These are phyloP conservation scores for Sequoia sempervirens DNA, from an alignment of 75 land plant species.

Conservation along the genomic window DNA sequence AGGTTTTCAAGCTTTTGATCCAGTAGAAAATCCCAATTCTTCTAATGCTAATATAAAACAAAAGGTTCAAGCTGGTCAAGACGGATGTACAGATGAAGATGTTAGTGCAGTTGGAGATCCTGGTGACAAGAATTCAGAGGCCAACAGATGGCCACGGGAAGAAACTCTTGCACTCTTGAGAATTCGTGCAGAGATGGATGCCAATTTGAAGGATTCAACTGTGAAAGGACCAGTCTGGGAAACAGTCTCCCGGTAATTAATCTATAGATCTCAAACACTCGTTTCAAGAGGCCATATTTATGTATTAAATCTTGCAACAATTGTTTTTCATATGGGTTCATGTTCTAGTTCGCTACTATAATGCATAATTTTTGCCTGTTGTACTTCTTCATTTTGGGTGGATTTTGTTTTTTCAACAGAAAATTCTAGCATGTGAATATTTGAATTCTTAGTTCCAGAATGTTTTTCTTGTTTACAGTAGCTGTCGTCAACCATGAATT, in stretches of 20 bases:
- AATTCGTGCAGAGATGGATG: slow-evolving; percentile 22
- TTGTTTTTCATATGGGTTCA: neutral
- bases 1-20: slow-evolving; percentile 8
- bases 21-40: slow-evolving; percentile 3
- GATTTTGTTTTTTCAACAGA: neutral
- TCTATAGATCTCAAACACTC: neutral
- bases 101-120: neutral
- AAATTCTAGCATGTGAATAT: neutral
- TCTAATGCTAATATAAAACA: neutral
- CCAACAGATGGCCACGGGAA: slow-evolving; percentile 26
- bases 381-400: neutral
- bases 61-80: slow-evolving; percentile 6
- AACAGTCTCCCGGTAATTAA: slow-evolving; percentile 17
- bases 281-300: too few species aligned
- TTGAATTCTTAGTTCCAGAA: neutral
- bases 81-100: neutral
- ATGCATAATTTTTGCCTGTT: neutral
- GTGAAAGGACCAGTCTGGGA: slow-evolving; percentile 24
- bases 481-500: neutral
- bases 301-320: too few species aligned
- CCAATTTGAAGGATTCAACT: slow-evolving; percentile 13
- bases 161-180: slow-evolving; percentile 25
- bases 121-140: slow-evolving; percentile 1
- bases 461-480: neutral
- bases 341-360: neutral